phyloP scores from a whole-genome alignment of 2,329 filamentous ascomycete genomes.

The Colletotrichum siamense region DNA sequence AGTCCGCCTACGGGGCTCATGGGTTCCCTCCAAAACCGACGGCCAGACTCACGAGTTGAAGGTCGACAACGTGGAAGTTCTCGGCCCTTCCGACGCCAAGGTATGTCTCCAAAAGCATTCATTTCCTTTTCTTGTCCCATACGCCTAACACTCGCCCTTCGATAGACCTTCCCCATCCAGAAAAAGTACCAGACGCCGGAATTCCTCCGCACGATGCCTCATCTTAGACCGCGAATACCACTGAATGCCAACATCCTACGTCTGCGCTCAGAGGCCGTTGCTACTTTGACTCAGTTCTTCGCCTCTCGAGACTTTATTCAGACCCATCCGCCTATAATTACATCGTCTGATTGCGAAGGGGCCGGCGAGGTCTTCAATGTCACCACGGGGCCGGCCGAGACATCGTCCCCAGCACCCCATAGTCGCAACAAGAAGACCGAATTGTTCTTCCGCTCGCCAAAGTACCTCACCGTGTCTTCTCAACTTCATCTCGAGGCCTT shows the following conservation, averaged over 20 bases:
- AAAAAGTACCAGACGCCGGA: slow-evolving; percentile 95
- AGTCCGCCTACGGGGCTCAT: slow-evolving; percentile 78
- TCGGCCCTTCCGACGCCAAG: slow-evolving; percentile 81
- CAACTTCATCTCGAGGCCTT: slow-evolving; percentile 95
- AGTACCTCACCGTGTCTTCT: slow-evolving; percentile 94
- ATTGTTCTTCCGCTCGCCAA: slow-evolving; percentile 82
- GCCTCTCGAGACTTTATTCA: slow-evolving; percentile 74
- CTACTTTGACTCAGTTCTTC: slow-evolving; percentile 79
- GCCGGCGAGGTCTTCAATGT: slow-evolving; percentile 92
- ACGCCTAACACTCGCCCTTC: background rate
- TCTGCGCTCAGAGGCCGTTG: slow-evolving; percentile 81
- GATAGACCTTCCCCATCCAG: slow-evolving; percentile 87
- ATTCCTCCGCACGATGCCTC: slow-evolving; percentile 86
- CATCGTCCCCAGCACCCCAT: slow-evolving; percentile 30
- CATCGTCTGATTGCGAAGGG: slow-evolving; percentile 96
- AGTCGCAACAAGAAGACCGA: slow-evolving; percentile 43
- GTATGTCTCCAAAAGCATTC: slow-evolving; percentile 53
- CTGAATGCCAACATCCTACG: slow-evolving; percentile 82
- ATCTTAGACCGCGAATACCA: slow-evolving; percentile 82
- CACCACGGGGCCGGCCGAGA: slow-evolving; percentile 40
- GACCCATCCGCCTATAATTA: slow-evolving; percentile 92
- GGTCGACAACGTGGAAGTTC: slow-evolving; percentile 69
- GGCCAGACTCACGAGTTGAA: slow-evolving; percentile 83
- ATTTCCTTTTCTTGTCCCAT: background rate
- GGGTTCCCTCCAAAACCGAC: slow-evolving; percentile 72